Evolutionary conservation across 2,329 filamentous ascomycete genomes (phyloP).

Genomic region (Cytospora piceae): DNA sequence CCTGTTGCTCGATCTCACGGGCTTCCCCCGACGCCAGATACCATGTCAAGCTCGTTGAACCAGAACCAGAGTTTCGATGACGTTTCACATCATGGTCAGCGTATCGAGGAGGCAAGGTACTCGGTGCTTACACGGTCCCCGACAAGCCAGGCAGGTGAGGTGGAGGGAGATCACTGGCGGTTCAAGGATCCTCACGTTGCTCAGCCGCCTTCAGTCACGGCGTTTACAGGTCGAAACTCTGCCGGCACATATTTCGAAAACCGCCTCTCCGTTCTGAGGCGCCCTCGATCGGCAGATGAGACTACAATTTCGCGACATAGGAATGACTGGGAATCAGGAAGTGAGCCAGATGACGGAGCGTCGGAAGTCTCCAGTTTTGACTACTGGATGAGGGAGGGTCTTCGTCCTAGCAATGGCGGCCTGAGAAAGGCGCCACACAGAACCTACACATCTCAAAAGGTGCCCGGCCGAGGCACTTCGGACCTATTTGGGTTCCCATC

Average conservation of each 20-base stretch:
- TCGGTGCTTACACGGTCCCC: background rate
- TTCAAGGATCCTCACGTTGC: conserved; percentile 21
- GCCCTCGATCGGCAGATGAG: conserved; percentile 53
- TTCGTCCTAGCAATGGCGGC: conserved; percentile 43
- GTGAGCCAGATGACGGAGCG: conserved; percentile 47
- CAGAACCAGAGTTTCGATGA: conserved; percentile 57
- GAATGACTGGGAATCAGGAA: conserved; percentile 51
- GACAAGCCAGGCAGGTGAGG: conserved; percentile 8
- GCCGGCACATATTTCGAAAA: conserved; percentile 37
- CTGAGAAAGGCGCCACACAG: conserved; percentile 6
- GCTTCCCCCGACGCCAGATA: conserved; percentile 63
- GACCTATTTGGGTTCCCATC: conserved; percentile 60
- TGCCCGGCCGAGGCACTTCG: conserved; percentile 40
- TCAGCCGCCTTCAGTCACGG: conserved; percentile 40
- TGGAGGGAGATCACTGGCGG: conserved; percentile 23
- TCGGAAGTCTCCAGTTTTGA: conserved; percentile 57
- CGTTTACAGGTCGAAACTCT: conserved; percentile 39
- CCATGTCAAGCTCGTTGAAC: conserved; percentile 59
- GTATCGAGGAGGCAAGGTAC: conserved; percentile 40
- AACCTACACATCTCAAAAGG: background rate
- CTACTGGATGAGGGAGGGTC: conserved; percentile 61
- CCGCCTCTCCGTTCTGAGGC: conserved; percentile 40
- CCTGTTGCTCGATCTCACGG: conserved; percentile 46
- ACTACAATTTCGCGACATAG: conserved; percentile 47
- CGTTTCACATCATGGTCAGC: conserved; percentile 44